A percentile compares a stretch with the other conserved stretches of the same genome.
These are phyloP conservation scores for Lachnellula arida DNA, from an alignment of 2,329 filamentous ascomycete genomes.

Conservation along the genomic window DNA sequence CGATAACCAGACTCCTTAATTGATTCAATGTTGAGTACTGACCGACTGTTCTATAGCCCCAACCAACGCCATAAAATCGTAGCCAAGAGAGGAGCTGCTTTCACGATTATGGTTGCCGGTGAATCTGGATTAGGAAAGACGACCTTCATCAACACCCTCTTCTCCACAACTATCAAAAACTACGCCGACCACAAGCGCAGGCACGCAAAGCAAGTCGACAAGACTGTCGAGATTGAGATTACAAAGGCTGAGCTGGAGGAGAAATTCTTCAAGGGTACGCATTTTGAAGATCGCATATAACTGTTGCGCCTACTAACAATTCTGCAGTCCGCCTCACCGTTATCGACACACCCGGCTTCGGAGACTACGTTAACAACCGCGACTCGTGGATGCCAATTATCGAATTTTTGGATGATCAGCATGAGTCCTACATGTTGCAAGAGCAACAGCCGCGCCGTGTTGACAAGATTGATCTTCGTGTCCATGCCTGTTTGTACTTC, in stretches of 20 bases:
- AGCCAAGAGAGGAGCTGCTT: conserved; percentile 84
- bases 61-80: conserved; percentile 75
- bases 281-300: not conserved
- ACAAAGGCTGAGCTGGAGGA: conserved; percentile 99
- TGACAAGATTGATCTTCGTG: conserved; percentile 99
- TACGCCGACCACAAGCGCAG: conserved; percentile 99
- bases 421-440: conserved; percentile 99
- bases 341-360: conserved; percentile 97
- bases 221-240: conserved; percentile 99
- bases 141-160: conserved; percentile 99
- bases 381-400: conserved; percentile 99
- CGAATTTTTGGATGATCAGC: conserved; percentile 99
- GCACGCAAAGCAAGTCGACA: conserved; percentile 99
- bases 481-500: conserved; percentile 98
- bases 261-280: conserved; percentile 99
- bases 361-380: conserved; percentile 99
- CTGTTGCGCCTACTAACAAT: conserved; percentile 16
- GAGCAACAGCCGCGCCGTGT: conserved; percentile 97
- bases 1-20: too few relatives aligned
- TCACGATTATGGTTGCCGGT: conserved; percentile 99
- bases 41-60: conserved; percentile 34
- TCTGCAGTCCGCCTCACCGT: conserved; percentile 87
- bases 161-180: conserved; percentile 99
- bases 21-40: too few relatives aligned
- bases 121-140: conserved; percentile 99